Evolutionary conservation across 2,329 filamentous ascomycete genomes (phyloP), one percentile per base, ranked within the genome.

Genomic region (Diaporthe citriasiana): DNA sequence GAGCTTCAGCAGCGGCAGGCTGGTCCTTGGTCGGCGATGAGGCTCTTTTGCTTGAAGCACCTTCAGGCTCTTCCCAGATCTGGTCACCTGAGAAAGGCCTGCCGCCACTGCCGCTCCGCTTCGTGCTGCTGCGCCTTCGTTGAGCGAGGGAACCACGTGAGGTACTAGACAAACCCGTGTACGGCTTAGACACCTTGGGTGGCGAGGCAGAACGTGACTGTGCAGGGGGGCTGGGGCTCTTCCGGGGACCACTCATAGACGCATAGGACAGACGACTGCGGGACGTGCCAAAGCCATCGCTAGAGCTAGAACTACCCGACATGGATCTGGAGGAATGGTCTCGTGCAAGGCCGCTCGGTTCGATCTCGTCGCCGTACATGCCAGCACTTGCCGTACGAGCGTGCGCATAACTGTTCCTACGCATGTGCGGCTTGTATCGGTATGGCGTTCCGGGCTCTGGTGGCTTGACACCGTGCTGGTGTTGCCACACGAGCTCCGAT

Each of bases 21-120:
- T 68, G 76, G 12, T 75, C 50, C 22, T 73, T 68, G 38, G 76
- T 55, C 71, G 77, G 70, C 68, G 51, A 72, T 47, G 75, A 73
- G 73, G 76, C 35, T 72, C 76, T 80, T 74, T 80, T 77, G 3
- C 80, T 72, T 70, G 81, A 77, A 40, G 81, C 77, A n/a, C 78
- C 86, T 79, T 93, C 91, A 0, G 94, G 93, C 81, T 98, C 96
- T 82, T 98, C 95, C 87, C 95, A 98, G 75, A 98, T 95, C 79
- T 94, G 92, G 80, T 95, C 93, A 45, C 92, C 90, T 1, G 92
- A 93, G 80, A 94, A 95, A 1, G 91, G 89, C 71, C 87, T 89
- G 79, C 93, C 91, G 27, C 92, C 92, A 80, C 92, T 95, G 79
- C 92, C 89, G 77, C 93, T 93, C 75, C 93, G 89, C 82, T 90